A percentile compares a stretch with the other conserved stretches of the same genome.
Evolutionary conservation across 176 grass and related monocot species (phyloP).

Genomic region (Raddia distichophylla): DNA sequence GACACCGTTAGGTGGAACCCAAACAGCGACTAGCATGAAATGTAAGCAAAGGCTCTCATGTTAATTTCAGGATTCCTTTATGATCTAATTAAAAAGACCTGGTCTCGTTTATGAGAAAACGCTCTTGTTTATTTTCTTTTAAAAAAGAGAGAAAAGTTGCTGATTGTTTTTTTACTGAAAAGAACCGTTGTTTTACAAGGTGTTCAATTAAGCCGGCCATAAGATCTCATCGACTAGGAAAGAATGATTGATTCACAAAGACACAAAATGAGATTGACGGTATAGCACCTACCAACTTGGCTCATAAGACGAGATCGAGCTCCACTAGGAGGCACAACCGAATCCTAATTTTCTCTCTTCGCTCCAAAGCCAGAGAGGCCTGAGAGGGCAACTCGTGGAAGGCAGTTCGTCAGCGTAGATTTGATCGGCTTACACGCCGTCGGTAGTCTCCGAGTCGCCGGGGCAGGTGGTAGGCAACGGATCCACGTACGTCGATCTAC

Average conservation of each 20-base stretch:
- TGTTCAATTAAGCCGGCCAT: conserved; percentile 5
- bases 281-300: background rate
- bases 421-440: no score
- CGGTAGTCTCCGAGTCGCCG: no score
- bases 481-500: no score
- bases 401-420: no score
- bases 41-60: background rate
- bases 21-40: conserved; percentile 20
- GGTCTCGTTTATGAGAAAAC: background rate
- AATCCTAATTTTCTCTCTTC: no score
- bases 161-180: background rate
- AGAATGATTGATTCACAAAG: conserved; percentile 26
- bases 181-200: no score
- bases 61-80: background rate
- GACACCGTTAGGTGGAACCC: conserved; percentile 63
- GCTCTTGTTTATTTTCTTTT: no score
- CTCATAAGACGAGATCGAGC: background rate
- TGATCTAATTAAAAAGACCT: background rate
- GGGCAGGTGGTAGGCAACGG: no score
- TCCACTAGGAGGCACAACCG: no score
- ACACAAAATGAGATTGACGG: conserved; percentile 2
- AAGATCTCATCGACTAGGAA: background rate
- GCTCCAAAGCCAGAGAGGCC: no score
- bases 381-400: no score
- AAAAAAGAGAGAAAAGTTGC: background rate